A percentile compares a stretch with the other conserved stretches of the same genome.
Evolutionary conservation across 768 basidiomycete genomes (phyloP).

Genomic region (Lactarius psammicola): DNA sequence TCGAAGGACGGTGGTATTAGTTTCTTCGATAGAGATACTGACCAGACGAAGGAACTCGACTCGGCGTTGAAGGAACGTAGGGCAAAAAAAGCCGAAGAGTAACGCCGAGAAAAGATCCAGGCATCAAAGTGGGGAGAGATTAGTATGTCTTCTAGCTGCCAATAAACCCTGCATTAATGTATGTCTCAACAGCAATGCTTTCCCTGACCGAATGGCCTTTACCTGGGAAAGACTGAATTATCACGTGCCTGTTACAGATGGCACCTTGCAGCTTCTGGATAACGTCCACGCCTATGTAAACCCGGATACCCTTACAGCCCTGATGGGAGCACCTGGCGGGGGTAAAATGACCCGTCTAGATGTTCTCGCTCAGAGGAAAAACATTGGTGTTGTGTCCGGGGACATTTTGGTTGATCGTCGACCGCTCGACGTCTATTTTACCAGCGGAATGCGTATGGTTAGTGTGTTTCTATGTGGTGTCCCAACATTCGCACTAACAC

Average conservation of each 20-base stretch:
- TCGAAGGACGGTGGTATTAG: slow-evolving; percentile 58
- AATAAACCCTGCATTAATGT: not conserved
- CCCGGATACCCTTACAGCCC: slow-evolving; percentile 71
- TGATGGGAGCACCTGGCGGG: slow-evolving; percentile 86
- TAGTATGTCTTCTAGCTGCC: slow-evolving; percentile 44
- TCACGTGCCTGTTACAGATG: slow-evolving; percentile 66
- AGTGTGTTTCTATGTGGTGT: slow-evolving; percentile 29
- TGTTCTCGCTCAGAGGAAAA: slow-evolving; percentile 73
- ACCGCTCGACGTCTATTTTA: slow-evolving; percentile 54
- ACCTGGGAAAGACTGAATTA: slow-evolving; percentile 85
- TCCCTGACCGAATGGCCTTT: slow-evolving; percentile 51
- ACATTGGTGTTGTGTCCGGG: slow-evolving; percentile 65
- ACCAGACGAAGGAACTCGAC: slow-evolving; percentile 55
- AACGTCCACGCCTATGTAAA: slow-evolving; percentile 80
- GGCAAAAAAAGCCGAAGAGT: slow-evolving; percentile 31
- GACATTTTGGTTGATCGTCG: slow-evolving; percentile 66
- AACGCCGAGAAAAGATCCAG: slow-evolving; percentile 32
- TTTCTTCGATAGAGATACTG: slow-evolving; percentile 62
- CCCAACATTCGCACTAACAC: slow-evolving; percentile 32
- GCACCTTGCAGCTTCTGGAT: slow-evolving; percentile 61
- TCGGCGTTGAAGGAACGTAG: slow-evolving; percentile 53
- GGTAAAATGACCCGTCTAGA: slow-evolving; percentile 78
- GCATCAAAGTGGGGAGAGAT: slow-evolving; percentile 45
- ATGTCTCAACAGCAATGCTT: slow-evolving; percentile 12
- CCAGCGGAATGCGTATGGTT: slow-evolving; percentile 65